Evolutionary conservation across 306 rosid species (phyloP).

Genomic region (barrel medic (Medicago truncatula)): DNA sequence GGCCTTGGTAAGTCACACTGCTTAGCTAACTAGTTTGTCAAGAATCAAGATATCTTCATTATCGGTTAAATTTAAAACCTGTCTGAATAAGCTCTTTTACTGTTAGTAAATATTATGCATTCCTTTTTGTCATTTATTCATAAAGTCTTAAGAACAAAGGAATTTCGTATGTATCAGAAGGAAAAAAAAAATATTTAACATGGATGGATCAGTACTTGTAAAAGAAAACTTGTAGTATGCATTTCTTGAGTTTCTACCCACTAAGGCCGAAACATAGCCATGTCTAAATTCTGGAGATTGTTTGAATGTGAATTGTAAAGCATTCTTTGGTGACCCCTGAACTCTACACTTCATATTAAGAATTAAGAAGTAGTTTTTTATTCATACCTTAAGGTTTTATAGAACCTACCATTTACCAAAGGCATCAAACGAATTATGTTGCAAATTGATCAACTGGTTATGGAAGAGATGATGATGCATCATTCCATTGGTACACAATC

Average conservation of each 20-base stretch:
- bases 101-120: slow-evolving; percentile 18
- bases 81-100: slow-evolving; percentile 3
- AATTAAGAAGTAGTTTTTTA: slow-evolving; percentile 15
- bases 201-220: background rate
- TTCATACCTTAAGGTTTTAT: background rate
- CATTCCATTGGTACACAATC: slow-evolving; percentile 1
- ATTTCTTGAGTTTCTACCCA: slow-evolving; percentile 18
- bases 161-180: background rate
- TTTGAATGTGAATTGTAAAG: slow-evolving; percentile 19
- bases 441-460: background rate
- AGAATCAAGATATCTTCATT: slow-evolving; percentile 4
- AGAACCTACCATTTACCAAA: slow-evolving; percentile 17
- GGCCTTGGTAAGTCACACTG: slow-evolving; percentile 77
- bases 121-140: slow-evolving; percentile 15
- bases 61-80: slow-evolving; percentile 9
- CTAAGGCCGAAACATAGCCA: background rate
- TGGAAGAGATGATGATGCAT: background rate
- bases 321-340: slow-evolving; percentile 18
- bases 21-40: slow-evolving; percentile 1
- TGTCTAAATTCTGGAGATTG: slow-evolving; percentile 4
- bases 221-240: background rate
- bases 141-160: background rate
- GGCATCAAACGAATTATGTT: background rate
- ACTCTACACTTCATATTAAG: background rate
- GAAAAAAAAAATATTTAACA: background rate